Conservation (phyloP, 352 stramenopile genomes). For the Pythium myriotylum region DNA sequence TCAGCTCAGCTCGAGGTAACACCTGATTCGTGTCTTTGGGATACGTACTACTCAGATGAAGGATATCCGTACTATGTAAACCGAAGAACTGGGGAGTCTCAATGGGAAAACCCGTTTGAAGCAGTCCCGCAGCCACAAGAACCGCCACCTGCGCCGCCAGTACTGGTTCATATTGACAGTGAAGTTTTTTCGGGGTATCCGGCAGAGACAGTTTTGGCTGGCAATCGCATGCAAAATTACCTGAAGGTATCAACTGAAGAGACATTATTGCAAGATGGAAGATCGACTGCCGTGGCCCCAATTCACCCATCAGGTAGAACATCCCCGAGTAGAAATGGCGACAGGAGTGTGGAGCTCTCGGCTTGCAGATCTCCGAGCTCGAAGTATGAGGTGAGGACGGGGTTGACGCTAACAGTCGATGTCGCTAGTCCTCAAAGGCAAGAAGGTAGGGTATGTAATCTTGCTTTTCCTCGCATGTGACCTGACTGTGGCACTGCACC, state of each 20-base stretch:
- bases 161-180: not conserved
- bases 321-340: no score
- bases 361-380: conserved; percentile 19
- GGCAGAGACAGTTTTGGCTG: no score
- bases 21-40: conserved; percentile 37
- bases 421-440: conserved; percentile 39
- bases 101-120: conserved; percentile 69
- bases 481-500: not conserved
- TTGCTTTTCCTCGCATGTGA: not conserved
- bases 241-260: not conserved
- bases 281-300: no score
- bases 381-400: conserved; percentile 57
- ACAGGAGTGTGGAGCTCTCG: not conserved
- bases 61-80: conserved; percentile 85
- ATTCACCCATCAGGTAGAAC: no score
- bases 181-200: not conserved
- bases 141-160: conserved; percentile 2
- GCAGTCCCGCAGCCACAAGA: not conserved
- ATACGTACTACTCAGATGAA: conserved; percentile 71
- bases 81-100: conserved; percentile 59
- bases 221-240: no score
- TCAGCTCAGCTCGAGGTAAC: not conserved
- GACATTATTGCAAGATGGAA: not conserved
- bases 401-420: conserved; percentile 55
- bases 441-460: conserved; percentile 55